phyloP scores from a whole-genome alignment of 129 eudicot species.

The Rutidosis leptorrhynchoides region DNA sequence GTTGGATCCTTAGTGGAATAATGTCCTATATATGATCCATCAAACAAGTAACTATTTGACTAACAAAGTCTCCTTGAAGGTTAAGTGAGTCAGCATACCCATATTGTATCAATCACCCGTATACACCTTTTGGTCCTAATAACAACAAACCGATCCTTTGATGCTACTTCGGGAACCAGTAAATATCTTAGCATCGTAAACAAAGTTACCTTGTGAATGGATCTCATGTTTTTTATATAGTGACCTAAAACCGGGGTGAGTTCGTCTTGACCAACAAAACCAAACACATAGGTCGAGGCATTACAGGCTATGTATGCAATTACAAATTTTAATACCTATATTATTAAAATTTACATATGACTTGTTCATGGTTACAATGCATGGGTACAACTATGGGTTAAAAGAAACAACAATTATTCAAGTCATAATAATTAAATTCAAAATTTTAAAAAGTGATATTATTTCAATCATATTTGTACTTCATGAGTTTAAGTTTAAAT shows the following conservation, averaged over 20 bases:
- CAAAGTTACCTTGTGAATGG: constrained; percentile 55
- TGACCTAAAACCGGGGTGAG: constrained; percentile 65
- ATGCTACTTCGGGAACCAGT: constrained; percentile 61
- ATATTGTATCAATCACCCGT: constrained; percentile 58
- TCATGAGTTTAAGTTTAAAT: no score
- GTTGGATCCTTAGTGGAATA: constrained; percentile 14
- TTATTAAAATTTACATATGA: no score
- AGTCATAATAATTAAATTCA: no score
- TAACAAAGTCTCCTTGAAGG: constrained; percentile 52
- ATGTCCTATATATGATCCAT: constrained; percentile 35
- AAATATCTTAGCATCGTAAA: constrained; percentile 57
- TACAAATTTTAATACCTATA: no score
- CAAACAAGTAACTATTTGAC: constrained; percentile 42
- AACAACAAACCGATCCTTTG: constrained; percentile 45
- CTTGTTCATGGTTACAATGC: no score
- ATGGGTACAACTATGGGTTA: no score
- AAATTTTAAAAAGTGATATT: no score
- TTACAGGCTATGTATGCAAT: constrained; percentile 45
- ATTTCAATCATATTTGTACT: no score
- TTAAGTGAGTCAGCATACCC: constrained; percentile 57
- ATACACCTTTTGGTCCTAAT: constrained; percentile 50
- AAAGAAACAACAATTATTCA: no score
- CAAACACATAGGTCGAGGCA: constrained; percentile 49
- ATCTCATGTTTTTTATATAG: constrained; percentile 58
- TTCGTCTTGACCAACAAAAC: constrained; percentile 77